Base-by-base conservation (phyloP, 2,329 filamentous ascomycete species). In the Chrysosporium keratinophilum region DNA sequence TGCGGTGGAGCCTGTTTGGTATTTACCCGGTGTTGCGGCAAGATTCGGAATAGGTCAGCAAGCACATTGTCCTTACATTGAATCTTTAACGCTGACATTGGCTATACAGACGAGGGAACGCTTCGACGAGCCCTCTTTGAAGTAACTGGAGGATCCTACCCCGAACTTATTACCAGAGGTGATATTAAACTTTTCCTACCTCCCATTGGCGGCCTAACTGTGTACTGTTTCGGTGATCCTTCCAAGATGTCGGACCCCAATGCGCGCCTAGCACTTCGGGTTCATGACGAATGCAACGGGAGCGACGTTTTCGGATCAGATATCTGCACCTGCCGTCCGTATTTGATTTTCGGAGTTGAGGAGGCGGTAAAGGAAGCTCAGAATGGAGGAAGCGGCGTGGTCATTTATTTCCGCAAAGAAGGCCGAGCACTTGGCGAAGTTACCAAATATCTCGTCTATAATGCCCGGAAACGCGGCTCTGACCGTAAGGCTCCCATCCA, bases 361-460 rank as follows among this genome's bases (percentile, higher is more conserved):
- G 93, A 98, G 71, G 93, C 93, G 11, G 91, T 98, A 62, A 95
- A 94, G 65, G 89, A 97, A 72, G 93, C 93, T 10, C 93, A 97
- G 68, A 88, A 86, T 54, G 91, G 91, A 51, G 91, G 91, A 46
- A 91, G 85, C 62, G 91, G 91, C 54, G 88, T 96, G 19, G 93
- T 97, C 52, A 96, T 97, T 67, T 98, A 98, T 70, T 98, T 97
- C 80, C 83, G 93, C 61, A 98, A 98, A 69, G 93, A 98, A 74
- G 93, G 93, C 33, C 81, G 93, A 61, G 93, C 91, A 37, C 76
- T 97, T 5, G 93, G 93, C 51, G 93, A 98, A 70, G 93, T 98
- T 31, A 95, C 89, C 52, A 96, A 96, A 65, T 84, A 84, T 58
- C 71, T 84, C 67, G 89, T 95, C 65, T 80, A 77, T 62, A 75